A percentile compares a stretch with the other conserved stretches of the same genome.
Evolutionary conservation across 345 rosid genomes (phyloP).

Genomic region (Eucalyptus camaldulensis): DNA sequence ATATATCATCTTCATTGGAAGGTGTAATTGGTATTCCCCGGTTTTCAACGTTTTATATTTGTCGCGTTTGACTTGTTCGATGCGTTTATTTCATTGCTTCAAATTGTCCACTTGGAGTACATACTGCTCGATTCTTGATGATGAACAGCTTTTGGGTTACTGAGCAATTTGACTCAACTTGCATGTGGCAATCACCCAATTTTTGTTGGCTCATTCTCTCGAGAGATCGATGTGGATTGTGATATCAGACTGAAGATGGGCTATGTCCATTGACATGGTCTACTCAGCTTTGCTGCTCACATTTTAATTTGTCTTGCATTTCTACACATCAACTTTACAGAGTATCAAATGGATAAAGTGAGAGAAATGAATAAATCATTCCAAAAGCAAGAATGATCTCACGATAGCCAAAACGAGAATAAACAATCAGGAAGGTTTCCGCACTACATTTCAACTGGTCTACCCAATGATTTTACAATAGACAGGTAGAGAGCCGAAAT

Average conservation of each 20-base stretch:
- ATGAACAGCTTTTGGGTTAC: not conserved
- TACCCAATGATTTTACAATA: not conserved
- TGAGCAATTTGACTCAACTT: not conserved
- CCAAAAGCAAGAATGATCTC: not conserved
- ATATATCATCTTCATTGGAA: not conserved
- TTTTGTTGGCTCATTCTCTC: not conserved
- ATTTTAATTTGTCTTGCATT: not conserved
- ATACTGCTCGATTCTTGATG: not conserved
- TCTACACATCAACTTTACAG: not conserved
- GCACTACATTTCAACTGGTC: not conserved
- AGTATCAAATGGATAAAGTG: not conserved
- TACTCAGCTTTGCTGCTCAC: not conserved
- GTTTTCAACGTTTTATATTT: not conserved
- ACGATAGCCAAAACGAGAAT: not conserved
- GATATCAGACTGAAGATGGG: not conserved
- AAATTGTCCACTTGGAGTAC: not conserved
- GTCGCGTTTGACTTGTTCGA: not conserved
- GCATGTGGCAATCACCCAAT: not conserved
- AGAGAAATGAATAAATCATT: not conserved
- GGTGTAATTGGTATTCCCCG: not conserved
- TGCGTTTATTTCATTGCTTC: not conserved
- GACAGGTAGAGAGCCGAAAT: not conserved
- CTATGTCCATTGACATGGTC: not conserved
- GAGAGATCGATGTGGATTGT: not conserved
- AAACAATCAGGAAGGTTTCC: not conserved